Evolutionary conservation across 352 stramenopile species (phyloP).

Genomic region (Pythium vanterpoolii): DNA sequence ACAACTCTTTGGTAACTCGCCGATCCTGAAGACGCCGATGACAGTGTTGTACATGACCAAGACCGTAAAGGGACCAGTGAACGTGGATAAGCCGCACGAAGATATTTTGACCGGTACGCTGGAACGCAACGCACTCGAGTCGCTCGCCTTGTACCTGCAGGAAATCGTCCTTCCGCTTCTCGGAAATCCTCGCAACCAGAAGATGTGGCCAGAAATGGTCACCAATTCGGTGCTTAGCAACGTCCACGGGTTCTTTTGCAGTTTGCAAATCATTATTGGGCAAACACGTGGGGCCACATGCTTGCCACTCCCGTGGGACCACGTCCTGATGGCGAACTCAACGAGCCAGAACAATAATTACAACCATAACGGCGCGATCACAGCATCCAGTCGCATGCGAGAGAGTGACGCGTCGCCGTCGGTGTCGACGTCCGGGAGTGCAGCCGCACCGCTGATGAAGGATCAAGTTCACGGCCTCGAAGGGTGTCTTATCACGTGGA

Average conservation of each 20-base stretch:
- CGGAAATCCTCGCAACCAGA: conserved; percentile 76
- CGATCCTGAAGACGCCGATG: conserved; percentile 27
- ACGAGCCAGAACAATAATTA: conserved; percentile 17
- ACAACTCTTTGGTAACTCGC: conserved; percentile 36
- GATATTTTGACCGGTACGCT: conserved; percentile 74
- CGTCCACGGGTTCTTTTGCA: conserved; percentile 77
- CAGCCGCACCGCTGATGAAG: conserved; percentile 39
- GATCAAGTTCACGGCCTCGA: conserved; percentile 87
- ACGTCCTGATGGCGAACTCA: conserved; percentile 54
- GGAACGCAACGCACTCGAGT: conserved; percentile 74
- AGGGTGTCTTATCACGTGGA: conserved; percentile 91
- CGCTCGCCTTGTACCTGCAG: conserved; percentile 63
- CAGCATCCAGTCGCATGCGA: not conserved
- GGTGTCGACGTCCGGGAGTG: not conserved
- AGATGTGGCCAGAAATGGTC: conserved; percentile 79
- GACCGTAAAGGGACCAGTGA: conserved; percentile 59
- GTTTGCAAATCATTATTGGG: conserved; percentile 85
- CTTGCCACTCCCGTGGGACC: conserved; percentile 81
- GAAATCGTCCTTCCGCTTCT: conserved; percentile 76
- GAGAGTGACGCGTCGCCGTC: not conserved
- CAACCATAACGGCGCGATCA: not conserved
- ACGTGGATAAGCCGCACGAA: conserved; percentile 53
- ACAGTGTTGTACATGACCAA: conserved; percentile 80
- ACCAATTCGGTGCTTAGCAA: conserved; percentile 75
- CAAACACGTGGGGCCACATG: conserved; percentile 82